Percentiles rank a stretch among this genome's conserved stretches.
Conservation (phyloP, 306 rosid species). For the Vachellia collinsii region DNA sequence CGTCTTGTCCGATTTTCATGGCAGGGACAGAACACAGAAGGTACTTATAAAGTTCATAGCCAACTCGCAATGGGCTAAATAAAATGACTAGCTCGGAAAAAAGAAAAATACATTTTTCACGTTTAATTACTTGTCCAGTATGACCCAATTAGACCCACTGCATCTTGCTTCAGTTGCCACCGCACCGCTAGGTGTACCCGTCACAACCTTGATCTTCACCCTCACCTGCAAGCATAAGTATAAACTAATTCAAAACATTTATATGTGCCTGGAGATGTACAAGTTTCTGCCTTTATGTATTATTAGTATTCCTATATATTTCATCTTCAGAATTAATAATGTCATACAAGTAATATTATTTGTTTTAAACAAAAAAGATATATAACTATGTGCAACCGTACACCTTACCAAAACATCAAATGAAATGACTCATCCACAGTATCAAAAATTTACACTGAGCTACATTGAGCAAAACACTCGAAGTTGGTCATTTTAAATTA, state of each 20-base stretch:
- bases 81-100: constrained; percentile 57
- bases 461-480: neutral
- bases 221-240: constrained; percentile 53
- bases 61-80: constrained; percentile 34
- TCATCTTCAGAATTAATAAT: neutral
- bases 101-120: constrained; percentile 69
- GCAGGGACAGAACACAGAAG: neutral
- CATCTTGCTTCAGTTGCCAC: constrained; percentile 92
- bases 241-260: too few species aligned
- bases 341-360: too few species aligned
- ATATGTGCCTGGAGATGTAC: neutral
- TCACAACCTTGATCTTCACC: constrained; percentile 86
- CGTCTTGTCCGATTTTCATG: neutral
- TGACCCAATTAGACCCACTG: constrained; percentile 90
- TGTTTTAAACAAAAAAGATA: too few species aligned
- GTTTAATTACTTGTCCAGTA: constrained; percentile 97
- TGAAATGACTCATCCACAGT: neutral
- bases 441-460: neutral
- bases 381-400: too few species aligned
- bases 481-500: neutral
- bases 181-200: constrained; percentile 70
- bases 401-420: neutral
- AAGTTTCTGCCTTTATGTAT: neutral
- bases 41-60: neutral
- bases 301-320: neutral